Base-by-base conservation (phyloP, 176 grass and related monocot species). In the Oryza nivara region DNA sequence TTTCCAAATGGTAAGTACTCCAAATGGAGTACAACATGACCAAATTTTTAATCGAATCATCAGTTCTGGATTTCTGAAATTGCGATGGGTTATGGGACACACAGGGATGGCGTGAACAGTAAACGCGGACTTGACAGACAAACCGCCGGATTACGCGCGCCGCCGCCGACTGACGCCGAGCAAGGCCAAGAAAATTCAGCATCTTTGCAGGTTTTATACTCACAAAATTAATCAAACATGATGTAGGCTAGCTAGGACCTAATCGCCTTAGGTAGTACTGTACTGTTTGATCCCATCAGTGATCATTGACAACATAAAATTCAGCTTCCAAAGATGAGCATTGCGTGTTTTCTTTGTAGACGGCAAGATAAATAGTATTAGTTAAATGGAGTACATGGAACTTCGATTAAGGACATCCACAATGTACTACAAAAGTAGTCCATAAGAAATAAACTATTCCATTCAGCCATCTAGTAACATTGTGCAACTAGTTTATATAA, bases 141-240 rank as follows among this genome's bases (percentile, higher is more conserved):
- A 14, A 48, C 15, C 40, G 34, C 64, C 67, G 26, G 71, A 4
- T 47, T 77, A 41, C 40, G 2, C 45, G 11, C 38, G 40, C 12
- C 34, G 16, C 68, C 17, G 26, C 26, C 6, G 56, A 32, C 66
- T 34, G 34, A 0, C 7, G 22, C 49, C 38, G 84, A 86, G 76
- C 84, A 76, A 67, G 72, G 84, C 68, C 84, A 86, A 74, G 40
- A 80, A 9, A 9, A 11, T 16, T 9, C 69, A 67, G 9, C 76
- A 40, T 80, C 44, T 73, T 72, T 9, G 41, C 38, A 38, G 34
- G 52, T 47, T 54, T 76, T 17, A 17, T 36, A 34, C 17, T 76
- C 72, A 40, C 25, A 49, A 22, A 28, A 28, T 28, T 28, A 28
- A 63, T 63, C 17, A 74, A 74, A 60, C 9, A 46, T 32, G 8